These are phyloP conservation scores for Paraleonurus japonicus DNA, from an alignment of 257 asterid genomes.

Conservation along the genomic window DNA sequence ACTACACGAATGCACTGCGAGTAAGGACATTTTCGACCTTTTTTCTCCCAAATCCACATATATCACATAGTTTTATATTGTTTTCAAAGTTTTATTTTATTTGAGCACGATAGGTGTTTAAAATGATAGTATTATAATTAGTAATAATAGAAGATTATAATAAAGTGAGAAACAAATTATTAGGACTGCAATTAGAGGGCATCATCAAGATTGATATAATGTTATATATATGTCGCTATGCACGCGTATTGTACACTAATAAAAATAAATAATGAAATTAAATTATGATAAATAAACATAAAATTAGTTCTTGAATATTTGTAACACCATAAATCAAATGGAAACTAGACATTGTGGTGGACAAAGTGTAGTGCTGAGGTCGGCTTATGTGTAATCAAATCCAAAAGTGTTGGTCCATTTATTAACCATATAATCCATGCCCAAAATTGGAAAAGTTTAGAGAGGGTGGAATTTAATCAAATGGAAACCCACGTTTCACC, in stretches of 20 bases:
- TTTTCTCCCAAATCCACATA: slow-evolving; percentile 12
- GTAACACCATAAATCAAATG: background rate
- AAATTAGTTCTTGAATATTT: background rate
- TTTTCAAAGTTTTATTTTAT: too few relatives aligned
- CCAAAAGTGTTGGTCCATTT: background rate
- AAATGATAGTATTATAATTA: too few relatives aligned
- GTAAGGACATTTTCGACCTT: slow-evolving; percentile 23
- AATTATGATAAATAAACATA: background rate
- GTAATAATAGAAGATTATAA: too few relatives aligned
- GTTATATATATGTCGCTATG: background rate
- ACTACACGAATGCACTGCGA: background rate
- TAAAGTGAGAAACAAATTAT: background rate
- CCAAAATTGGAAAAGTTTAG: too few relatives aligned
- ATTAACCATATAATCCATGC: too few relatives aligned
- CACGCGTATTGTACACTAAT: background rate
- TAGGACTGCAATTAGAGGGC: background rate
- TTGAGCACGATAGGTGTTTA: too few relatives aligned
- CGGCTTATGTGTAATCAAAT: slow-evolving; percentile 18
- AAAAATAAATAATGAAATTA: background rate
- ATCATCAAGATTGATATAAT: background rate
- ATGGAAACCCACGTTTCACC: too few relatives aligned
- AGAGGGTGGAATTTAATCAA: too few relatives aligned
- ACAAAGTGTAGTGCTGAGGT: slow-evolving; percentile 22
- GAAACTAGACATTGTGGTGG: slow-evolving; percentile 12
- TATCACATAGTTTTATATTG: background rate